Conservation (phyloP, 148 eudicot species). For the Vaccinium corymbosum region DNA sequence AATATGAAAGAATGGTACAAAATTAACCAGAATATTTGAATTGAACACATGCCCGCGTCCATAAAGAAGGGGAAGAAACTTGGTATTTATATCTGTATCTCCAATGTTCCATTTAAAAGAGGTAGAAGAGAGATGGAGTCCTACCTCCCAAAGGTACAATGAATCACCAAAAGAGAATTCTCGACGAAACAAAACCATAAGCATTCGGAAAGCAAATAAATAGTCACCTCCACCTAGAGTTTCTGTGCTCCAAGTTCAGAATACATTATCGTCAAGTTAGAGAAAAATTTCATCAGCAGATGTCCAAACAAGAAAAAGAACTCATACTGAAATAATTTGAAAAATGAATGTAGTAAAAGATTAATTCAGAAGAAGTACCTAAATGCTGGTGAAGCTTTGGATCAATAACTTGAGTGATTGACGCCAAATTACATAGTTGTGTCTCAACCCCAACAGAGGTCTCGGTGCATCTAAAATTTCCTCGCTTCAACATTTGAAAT, state of each 20-base stretch:
- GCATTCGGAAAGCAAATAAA: slow-evolving; percentile 90
- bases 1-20: background rate
- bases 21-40: background rate
- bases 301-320: background rate
- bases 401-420: slow-evolving; percentile 77
- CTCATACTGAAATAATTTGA: background rate
- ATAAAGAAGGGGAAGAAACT: background rate
- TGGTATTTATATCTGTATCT: background rate
- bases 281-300: background rate
- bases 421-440: slow-evolving; percentile 69
- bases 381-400: slow-evolving; percentile 94
- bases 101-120: background rate
- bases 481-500: slow-evolving; percentile 60
- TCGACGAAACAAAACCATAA: slow-evolving; percentile 96
- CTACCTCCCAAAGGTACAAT: slow-evolving; percentile 95
- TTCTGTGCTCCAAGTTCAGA: slow-evolving; percentile 40
- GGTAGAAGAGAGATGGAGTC: background rate
- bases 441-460: slow-evolving; percentile 84
- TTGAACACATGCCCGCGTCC: background rate
- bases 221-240: slow-evolving; percentile 86
- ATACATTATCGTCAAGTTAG: background rate
- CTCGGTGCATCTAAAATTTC: slow-evolving; percentile 82
- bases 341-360: background rate
- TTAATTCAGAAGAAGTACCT: slow-evolving; percentile 38
- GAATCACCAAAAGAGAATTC: slow-evolving; percentile 90